Conservation (phyloP, 345 rosid species). For the Citrus hindsii region DNA sequence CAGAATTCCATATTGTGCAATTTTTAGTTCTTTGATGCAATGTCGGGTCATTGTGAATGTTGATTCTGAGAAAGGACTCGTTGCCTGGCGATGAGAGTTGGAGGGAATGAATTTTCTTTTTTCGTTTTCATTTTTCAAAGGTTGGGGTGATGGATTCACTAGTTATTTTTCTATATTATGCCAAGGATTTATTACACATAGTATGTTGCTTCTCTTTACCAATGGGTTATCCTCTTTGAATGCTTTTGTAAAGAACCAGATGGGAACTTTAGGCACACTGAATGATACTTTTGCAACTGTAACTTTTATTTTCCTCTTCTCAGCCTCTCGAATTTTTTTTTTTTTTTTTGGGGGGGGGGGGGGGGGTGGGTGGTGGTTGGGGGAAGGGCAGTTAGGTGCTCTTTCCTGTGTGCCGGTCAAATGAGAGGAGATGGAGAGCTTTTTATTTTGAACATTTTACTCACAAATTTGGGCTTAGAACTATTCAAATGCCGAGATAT, state of each 20-base stretch:
- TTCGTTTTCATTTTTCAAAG: background rate
- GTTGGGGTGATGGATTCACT: background rate
- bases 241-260: background rate
- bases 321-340: too few relatives aligned
- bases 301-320: background rate
- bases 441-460: background rate
- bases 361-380: rapidly evolving
- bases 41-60: background rate
- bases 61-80: background rate
- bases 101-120: background rate
- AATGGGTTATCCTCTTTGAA: background rate
- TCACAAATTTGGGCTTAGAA: conserved; percentile 1
- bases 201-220: background rate
- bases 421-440: background rate
- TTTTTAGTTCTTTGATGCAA: background rate
- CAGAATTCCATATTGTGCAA: background rate
- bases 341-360: too few relatives aligned
- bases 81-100: background rate
- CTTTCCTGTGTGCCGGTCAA: background rate
- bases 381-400: background rate
- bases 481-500: conserved; percentile 38
- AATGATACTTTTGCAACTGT: background rate
- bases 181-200: background rate
- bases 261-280: background rate
- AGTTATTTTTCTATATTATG: background rate